phyloP scores from a whole-genome alignment of 768 basidiomycete species.

The Cystobasidium tubakii region DNA sequence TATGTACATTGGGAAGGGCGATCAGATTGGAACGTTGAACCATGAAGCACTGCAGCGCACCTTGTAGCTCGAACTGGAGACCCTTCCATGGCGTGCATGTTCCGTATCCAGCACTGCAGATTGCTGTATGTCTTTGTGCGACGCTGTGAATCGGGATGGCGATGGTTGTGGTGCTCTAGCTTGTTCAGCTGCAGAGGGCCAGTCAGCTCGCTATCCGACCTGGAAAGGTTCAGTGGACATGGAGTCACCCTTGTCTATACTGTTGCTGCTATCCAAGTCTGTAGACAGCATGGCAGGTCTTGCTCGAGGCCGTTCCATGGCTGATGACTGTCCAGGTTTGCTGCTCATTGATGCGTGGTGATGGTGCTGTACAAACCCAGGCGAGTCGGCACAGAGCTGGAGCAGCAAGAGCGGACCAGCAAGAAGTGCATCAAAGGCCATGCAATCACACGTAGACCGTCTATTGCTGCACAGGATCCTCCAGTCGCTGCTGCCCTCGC shows the following conservation, averaged over 20 bases:
- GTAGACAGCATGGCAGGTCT: neutral
- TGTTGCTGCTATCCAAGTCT: neutral
- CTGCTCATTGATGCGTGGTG: no score
- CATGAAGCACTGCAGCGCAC: neutral
- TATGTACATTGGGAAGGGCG: neutral
- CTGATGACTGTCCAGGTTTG: no score
- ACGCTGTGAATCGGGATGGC: constrained; percentile 4
- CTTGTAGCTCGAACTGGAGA: neutral
- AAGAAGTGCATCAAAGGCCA: no score
- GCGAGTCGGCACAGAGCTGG: no score
- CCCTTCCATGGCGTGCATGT: neutral
- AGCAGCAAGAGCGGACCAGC: no score
- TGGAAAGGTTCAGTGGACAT: neutral
- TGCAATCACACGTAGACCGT: no score
- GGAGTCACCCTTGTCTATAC: neutral
- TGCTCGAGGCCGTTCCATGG: neutral
- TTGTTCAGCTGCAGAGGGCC: neutral
- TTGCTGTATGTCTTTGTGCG: neutral
- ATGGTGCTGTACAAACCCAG: no score
- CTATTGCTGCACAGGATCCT: neutral
- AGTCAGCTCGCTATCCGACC: neutral
- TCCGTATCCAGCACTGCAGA: neutral
- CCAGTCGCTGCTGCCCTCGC: neutral
- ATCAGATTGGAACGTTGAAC: no score
- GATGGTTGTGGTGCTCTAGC: neutral